Evolutionary conservation across 139 green algal species (phyloP), one percentile per base, ranked within the genome.

Genomic region (Coelastrella sp.): DNA sequence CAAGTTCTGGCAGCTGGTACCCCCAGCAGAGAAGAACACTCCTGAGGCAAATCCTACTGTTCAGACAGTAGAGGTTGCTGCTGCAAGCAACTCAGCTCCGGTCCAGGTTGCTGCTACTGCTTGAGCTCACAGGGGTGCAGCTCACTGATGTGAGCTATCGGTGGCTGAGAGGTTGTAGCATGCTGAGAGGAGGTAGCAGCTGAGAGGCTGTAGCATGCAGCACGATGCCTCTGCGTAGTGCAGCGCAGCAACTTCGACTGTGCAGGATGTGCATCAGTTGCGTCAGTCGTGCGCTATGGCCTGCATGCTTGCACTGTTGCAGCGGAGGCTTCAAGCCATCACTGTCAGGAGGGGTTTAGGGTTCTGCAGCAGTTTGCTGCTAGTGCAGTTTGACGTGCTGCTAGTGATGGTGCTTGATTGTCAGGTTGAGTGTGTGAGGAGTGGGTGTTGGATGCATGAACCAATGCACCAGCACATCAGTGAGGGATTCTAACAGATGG

Each of bases 1-100:
- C 68, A 96, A 97, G 91, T 99, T 99, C 97, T 99, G 97, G 97
- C 98, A 99, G 95, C 92, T 99, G 85, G 98, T 99, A 88, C 98
- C 98, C 22, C 98, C 98, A 32, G 97, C 93, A 19, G 95, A 96
- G 91, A 95, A 96, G 93, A 96, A 95, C 90, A 96, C 93, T 0
- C 80, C 95, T 10, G 91, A 97, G 91, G 94, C 93, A 22, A 96
- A 95, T 90, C 91, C 93, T 58, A 66, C 54, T 13, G 14, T 88
- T 23, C 54, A 65, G 4, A 6, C 77, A 10, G 66, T 47, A 47
- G 32, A 56, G 66, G 19, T 14, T 4, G 68, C 7, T 57, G 83
- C 59, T 60, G 54, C 74, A 71, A n/a, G 64, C n/a, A 61, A 47
- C 14, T 17, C 54, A 5, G 66, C 68, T 13, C 83, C 83, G 14